Conservation (phyloP, 257 asterid genomes). For the Linaria vulgaris region DNA sequence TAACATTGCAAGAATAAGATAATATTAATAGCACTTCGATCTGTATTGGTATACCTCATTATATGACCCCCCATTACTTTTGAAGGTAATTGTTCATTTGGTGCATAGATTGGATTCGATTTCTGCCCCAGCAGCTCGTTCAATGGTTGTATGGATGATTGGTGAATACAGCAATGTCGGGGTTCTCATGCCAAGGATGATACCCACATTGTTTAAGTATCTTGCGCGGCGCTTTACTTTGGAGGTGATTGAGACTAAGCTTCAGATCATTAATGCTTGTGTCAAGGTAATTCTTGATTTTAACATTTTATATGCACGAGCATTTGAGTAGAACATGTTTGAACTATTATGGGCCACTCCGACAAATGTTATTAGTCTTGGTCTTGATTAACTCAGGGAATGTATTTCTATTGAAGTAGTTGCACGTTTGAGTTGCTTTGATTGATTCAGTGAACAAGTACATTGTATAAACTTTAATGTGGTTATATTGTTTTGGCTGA, state of each 20-base stretch:
- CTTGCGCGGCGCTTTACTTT: conserved; percentile 67
- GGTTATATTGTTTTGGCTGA: too few species aligned
- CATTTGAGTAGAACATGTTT: conserved; percentile 17
- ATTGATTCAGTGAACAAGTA: not conserved
- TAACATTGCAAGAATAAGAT: conserved; percentile 6
- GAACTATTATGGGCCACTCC: conserved; percentile 7
- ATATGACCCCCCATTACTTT: conserved; percentile 26
- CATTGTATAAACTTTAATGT: conserved; percentile 16
- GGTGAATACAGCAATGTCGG: conserved; percentile 79
- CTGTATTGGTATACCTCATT: not conserved
- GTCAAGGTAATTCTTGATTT: conserved; percentile 56
- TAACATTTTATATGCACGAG: conserved; percentile 9
- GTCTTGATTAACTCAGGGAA: conserved; percentile 10
- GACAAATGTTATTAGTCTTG: conserved; percentile 11
- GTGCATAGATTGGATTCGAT: conserved; percentile 75
- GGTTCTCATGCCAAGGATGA: conserved; percentile 55
- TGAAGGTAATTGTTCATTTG: conserved; percentile 83
- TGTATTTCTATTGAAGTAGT: not conserved
- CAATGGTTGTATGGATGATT: conserved; percentile 92
- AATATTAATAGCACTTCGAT: not conserved
- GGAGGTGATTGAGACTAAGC: conserved; percentile 84
- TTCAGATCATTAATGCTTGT: conserved; percentile 83
- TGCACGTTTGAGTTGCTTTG: conserved; percentile 10
- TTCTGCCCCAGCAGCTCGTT: conserved; percentile 80
- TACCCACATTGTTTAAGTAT: conserved; percentile 65